phyloP scores from a whole-genome alignment of 176 grass and related monocot species.

The Stipa capillata region DNA sequence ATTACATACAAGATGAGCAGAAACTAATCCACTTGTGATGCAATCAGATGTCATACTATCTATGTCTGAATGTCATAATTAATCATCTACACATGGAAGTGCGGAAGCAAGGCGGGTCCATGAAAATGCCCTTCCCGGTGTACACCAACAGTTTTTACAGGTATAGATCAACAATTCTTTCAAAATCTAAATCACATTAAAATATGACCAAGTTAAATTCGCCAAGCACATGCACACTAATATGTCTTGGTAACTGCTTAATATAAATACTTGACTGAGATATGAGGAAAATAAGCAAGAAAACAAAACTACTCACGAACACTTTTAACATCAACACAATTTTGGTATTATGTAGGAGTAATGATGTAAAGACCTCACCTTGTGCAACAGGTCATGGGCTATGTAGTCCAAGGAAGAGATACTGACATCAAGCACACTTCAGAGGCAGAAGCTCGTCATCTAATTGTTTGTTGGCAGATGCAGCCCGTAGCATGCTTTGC shows the following conservation, averaged over 20 bases:
- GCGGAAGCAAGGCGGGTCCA: background rate
- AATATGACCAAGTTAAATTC: background rate
- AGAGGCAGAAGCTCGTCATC: conserved; percentile 69
- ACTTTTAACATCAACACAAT: background rate
- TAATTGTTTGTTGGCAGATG: conserved; percentile 35
- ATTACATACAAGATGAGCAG: background rate
- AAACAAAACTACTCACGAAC: background rate
- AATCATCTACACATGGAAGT: background rate
- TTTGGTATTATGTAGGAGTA: background rate
- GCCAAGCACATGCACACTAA: background rate
- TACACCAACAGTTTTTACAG: background rate
- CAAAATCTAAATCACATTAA: background rate
- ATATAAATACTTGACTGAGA: background rate
- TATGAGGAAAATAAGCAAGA: background rate
- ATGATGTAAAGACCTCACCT: conserved; percentile 31
- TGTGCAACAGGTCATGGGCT: conserved; percentile 76
- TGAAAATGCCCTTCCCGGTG: background rate
- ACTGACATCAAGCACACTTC: conserved; percentile 89
- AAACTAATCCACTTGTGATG: background rate
- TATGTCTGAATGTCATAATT: background rate
- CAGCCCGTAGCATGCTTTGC: conserved; percentile 61
- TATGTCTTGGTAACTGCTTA: background rate
- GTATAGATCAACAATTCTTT: background rate
- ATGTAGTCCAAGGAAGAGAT: conserved; percentile 88
- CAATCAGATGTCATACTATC: background rate